Percentiles rank a stretch among this genome's conserved stretches.
Conservation (phyloP, 2,329 filamentous ascomycete species). For the Pseudogymnoascus sp. region DNA sequence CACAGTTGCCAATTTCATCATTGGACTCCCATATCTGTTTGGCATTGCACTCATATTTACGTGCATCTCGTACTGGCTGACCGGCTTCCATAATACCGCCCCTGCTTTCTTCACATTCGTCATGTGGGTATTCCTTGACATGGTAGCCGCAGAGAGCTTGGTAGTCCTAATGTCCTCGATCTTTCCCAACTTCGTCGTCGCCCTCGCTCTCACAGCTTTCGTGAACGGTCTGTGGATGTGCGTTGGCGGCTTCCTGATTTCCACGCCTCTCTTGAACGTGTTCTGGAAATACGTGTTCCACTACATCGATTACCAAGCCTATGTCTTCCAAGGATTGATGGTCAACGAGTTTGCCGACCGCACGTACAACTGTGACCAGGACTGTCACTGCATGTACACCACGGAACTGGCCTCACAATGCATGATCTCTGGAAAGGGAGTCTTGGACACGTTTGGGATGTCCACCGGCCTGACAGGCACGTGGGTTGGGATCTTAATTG, state of each 20-base stretch:
- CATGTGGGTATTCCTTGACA: slow-evolving; percentile 78
- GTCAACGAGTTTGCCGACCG: slow-evolving; percentile 73
- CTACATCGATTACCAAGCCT: slow-evolving; percentile 81
- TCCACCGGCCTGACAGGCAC: slow-evolving; percentile 52
- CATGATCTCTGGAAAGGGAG: slow-evolving; percentile 61
- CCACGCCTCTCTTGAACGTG: slow-evolving; percentile 62
- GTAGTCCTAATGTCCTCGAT: slow-evolving; percentile 69
- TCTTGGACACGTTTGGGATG: slow-evolving; percentile 66
- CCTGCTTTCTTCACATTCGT: slow-evolving; percentile 68
- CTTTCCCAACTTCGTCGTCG: slow-evolving; percentile 72
- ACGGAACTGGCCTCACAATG: slow-evolving; percentile 57
- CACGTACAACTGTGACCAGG: slow-evolving; percentile 51
- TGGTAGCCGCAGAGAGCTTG: slow-evolving; percentile 75
- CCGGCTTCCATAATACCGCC: slow-evolving; percentile 61
- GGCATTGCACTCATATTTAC: slow-evolving; percentile 71
- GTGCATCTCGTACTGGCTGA: slow-evolving; percentile 70
- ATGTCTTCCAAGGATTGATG: slow-evolving; percentile 91
- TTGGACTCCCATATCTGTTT: slow-evolving; percentile 73
- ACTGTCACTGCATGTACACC: slow-evolving; percentile 59
- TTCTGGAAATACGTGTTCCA: slow-evolving; percentile 86
- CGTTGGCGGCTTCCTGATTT: slow-evolving; percentile 74
- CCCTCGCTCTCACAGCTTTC: slow-evolving; percentile 73
- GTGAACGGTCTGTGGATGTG: slow-evolving; percentile 88
- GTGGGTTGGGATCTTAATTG: slow-evolving; percentile 71
- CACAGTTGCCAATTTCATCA: slow-evolving; percentile 71